These are phyloP conservation scores for Cyclocybe aegerita DNA, from an alignment of 768 basidiomycete species.

Conservation along the genomic window DNA sequence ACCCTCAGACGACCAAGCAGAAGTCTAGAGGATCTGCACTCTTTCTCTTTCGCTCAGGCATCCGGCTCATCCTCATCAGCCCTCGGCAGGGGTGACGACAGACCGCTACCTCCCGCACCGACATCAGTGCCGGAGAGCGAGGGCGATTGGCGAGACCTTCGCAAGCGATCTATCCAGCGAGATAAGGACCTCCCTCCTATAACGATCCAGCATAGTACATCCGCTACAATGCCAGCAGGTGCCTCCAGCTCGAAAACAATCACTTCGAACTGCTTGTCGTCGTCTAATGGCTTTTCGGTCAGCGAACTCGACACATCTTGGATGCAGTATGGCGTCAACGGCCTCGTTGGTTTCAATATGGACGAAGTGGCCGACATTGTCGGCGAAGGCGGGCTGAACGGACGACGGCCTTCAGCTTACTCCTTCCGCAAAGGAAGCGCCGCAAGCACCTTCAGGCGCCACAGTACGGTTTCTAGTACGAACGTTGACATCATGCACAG, in stretches of 20 bases:
- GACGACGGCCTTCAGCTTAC: slow-evolving; percentile 13
- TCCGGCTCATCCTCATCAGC: slow-evolving; percentile 6
- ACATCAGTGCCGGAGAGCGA: slow-evolving; percentile 51
- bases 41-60: slow-evolving; percentile 14
- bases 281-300: slow-evolving; percentile 11
- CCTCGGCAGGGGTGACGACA: slow-evolving; percentile 9
- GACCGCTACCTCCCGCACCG: slow-evolving; percentile 25
- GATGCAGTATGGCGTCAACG: slow-evolving; percentile 21
- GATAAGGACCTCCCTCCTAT: slow-evolving; percentile 21
- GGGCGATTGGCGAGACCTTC: slow-evolving; percentile 56
- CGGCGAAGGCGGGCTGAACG: slow-evolving; percentile 10
- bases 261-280: no score
- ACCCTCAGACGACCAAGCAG: slow-evolving; percentile 63
- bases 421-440: slow-evolving; percentile 21
- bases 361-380: slow-evolving; percentile 28
- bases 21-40: slow-evolving; percentile 49
- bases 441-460: slow-evolving; percentile 29
- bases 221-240: not conserved
- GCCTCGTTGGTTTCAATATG: slow-evolving; percentile 23
- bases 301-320: slow-evolving; percentile 45
- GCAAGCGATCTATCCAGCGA: slow-evolving; percentile 36
- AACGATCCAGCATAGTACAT: slow-evolving; percentile 1
- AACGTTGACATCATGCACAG: slow-evolving; percentile 42
- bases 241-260: not conserved
- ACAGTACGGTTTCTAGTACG: slow-evolving; percentile 42